These are phyloP conservation scores for Aphanocladium album DNA, from an alignment of 2,329 filamentous ascomycete species.

Conservation along the genomic window DNA sequence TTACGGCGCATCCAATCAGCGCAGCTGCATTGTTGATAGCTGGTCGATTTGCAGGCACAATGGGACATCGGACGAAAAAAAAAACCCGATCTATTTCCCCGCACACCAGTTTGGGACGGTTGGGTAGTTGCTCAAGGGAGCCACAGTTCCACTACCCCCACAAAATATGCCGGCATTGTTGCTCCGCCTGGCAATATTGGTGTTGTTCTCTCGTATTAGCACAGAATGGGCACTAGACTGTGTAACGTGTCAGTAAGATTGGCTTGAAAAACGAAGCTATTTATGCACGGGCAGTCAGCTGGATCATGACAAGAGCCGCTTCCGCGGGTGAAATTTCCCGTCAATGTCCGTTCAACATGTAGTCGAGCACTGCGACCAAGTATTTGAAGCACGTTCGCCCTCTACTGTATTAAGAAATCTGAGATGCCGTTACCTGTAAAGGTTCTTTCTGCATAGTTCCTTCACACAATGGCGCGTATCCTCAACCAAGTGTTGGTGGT, in stretches of 20 bases:
- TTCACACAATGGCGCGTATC: neutral
- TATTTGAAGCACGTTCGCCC: neutral
- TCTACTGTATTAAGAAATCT: too few species aligned
- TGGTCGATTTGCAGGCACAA: neutral
- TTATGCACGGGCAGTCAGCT: conserved; percentile 1
- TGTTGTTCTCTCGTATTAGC: neutral
- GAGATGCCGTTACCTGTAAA: too few species aligned
- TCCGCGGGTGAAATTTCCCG: neutral
- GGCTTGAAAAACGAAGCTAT: neutral
- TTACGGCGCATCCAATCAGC: neutral
- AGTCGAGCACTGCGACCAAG: neutral
- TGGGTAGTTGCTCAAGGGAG: neutral
- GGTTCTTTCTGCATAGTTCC: neutral
- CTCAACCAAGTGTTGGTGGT: neutral
- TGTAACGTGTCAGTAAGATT: too few species aligned
- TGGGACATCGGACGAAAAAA: neutral
- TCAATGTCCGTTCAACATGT: neutral
- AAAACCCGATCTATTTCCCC: neutral
- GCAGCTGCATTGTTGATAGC: neutral
- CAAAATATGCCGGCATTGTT: neutral
- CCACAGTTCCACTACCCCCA: neutral
- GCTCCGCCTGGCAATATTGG: neutral
- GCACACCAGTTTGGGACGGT: neutral
- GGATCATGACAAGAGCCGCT: neutral
- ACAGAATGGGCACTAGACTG: neutral